Evolutionary conservation across 495 filamentous ascomycete genomes (phyloP).

Genomic region (Talaromyces adpressus): DNA sequence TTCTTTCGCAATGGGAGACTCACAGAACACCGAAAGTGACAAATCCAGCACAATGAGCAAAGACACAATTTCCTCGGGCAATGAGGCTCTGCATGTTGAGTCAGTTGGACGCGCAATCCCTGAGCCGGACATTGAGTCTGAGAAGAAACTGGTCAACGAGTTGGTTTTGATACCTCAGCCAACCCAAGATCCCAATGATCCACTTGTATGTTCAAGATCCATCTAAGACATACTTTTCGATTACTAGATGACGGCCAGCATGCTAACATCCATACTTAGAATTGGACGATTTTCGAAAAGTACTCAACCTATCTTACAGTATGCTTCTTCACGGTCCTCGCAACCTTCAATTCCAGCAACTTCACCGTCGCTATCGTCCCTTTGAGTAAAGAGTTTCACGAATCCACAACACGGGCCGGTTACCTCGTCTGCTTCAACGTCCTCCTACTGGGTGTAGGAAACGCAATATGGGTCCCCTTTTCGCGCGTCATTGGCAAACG

Average conservation of each 20-base stretch:
- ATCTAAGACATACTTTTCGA: too few relatives aligned
- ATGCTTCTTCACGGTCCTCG: constrained; percentile 23
- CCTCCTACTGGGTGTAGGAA: constrained; percentile 24
- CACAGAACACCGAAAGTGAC: too few relatives aligned
- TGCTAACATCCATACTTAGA: too few relatives aligned
- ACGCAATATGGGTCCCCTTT: constrained; percentile 26
- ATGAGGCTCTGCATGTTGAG: not conserved
- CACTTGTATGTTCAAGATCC: too few relatives aligned
- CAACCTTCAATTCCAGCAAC: constrained; percentile 27
- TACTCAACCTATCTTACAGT: not conserved
- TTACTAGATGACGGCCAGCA: too few relatives aligned
- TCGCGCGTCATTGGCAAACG: constrained; percentile 25
- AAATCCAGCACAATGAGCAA: not conserved
- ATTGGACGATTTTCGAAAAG: too few relatives aligned
- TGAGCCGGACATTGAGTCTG: not conserved
- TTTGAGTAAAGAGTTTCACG: constrained; percentile 13
- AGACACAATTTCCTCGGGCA: not conserved
- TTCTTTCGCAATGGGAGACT: too few relatives aligned
- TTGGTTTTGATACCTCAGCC: not conserved
- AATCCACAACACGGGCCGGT: constrained; percentile 10
- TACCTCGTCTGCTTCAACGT: constrained; percentile 27
- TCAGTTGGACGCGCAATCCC: not conserved
- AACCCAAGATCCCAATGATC: not conserved
- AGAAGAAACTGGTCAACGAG: not conserved
- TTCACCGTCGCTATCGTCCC: constrained; percentile 25